A percentile compares a stretch with the other conserved stretches of the same genome.
phyloP scores from a whole-genome alignment of 2,329 filamentous ascomycete genomes.

The Colletotrichum theobromicola region DNA sequence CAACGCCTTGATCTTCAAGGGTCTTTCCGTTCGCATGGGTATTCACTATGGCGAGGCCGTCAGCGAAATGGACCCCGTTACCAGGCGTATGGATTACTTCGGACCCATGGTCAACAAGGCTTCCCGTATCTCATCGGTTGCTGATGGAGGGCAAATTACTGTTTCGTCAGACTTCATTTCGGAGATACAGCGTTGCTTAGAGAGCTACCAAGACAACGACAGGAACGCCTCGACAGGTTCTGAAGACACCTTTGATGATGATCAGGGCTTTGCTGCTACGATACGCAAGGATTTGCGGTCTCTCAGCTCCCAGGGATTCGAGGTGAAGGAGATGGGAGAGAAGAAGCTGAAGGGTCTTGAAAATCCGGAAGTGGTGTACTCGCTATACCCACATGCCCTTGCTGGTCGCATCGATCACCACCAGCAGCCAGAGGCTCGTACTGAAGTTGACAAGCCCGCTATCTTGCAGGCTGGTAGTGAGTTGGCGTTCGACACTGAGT shows the following conservation, averaged over 20 bases:
- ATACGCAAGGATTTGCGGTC: constrained; percentile 89
- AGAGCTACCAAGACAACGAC: constrained; percentile 87
- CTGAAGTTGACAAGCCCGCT: constrained; percentile 58
- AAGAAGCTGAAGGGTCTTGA: constrained; percentile 95
- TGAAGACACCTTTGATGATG: constrained; percentile 73
- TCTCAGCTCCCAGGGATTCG: constrained; percentile 89
- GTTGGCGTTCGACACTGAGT: constrained; percentile 78
- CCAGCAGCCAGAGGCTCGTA: constrained; percentile 49
- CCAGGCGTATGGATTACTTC: constrained; percentile 98
- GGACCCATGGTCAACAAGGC: constrained; percentile 99
- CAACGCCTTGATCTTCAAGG: constrained; percentile 88
- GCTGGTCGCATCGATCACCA: constrained; percentile 80
- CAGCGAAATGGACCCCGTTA: constrained; percentile 94
- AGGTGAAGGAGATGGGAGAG: constrained; percentile 95
- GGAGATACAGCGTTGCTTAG: constrained; percentile 89
- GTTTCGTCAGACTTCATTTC: constrained; percentile 97
- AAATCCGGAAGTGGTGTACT: constrained; percentile 94
- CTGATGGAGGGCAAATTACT: constrained; percentile 95
- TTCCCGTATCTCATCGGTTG: constrained; percentile 89
- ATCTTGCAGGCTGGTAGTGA: constrained; percentile 69
- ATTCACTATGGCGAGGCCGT: constrained; percentile 95
- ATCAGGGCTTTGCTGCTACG: constrained; percentile 74
- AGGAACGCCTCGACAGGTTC: constrained; percentile 70
- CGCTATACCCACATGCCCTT: constrained; percentile 91
- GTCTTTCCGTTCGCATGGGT: constrained; percentile 95